These are phyloP conservation scores for Marasmius oreades DNA, from an alignment of 1,284 basidiomycete genomes.

Conservation along the genomic window DNA sequence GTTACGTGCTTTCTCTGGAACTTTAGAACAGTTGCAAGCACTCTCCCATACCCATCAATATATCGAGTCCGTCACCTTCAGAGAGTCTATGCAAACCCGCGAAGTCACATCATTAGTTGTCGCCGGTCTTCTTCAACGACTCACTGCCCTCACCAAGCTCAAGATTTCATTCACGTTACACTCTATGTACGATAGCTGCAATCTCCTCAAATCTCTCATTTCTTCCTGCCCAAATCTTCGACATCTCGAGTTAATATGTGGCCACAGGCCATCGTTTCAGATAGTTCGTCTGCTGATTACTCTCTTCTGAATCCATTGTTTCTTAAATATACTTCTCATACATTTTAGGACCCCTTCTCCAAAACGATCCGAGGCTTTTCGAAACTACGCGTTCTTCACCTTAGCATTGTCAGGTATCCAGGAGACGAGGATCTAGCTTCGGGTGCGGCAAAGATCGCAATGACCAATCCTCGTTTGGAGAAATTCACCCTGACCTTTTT, in stretches of 20 bases:
- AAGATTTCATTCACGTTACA: slow-evolving; percentile 64
- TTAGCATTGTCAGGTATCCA: slow-evolving; percentile 63
- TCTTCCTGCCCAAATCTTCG: slow-evolving; percentile 58
- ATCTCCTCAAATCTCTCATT: slow-evolving; percentile 60
- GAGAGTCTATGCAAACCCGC: slow-evolving; percentile 62
- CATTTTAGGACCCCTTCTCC: slow-evolving; percentile 44
- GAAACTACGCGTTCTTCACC: slow-evolving; percentile 54
- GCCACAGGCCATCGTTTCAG: slow-evolving; percentile 66
- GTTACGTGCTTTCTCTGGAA: slow-evolving; percentile 56
- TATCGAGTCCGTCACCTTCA: slow-evolving; percentile 50
- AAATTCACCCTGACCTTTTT: slow-evolving; percentile 65
- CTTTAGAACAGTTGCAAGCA: slow-evolving; percentile 59
- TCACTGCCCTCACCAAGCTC: slow-evolving; percentile 53
- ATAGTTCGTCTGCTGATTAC: slow-evolving; percentile 40
- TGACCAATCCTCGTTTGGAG: slow-evolving; percentile 57
- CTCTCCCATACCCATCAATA: slow-evolving; percentile 41
- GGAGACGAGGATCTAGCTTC: slow-evolving; percentile 55
- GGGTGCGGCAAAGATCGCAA: slow-evolving; percentile 60
- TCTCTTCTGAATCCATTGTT: neutral
- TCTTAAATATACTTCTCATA: slow-evolving; percentile 4
- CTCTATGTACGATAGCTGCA: slow-evolving; percentile 68
- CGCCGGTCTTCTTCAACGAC: slow-evolving; percentile 48
- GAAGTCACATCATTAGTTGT: slow-evolving; percentile 61
- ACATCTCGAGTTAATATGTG: slow-evolving; percentile 60
- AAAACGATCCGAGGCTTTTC: slow-evolving; percentile 55